Evolutionary conservation across 2,329 filamentous ascomycete genomes (phyloP).

Genomic region (Ophiocordyceps sinensis): DNA sequence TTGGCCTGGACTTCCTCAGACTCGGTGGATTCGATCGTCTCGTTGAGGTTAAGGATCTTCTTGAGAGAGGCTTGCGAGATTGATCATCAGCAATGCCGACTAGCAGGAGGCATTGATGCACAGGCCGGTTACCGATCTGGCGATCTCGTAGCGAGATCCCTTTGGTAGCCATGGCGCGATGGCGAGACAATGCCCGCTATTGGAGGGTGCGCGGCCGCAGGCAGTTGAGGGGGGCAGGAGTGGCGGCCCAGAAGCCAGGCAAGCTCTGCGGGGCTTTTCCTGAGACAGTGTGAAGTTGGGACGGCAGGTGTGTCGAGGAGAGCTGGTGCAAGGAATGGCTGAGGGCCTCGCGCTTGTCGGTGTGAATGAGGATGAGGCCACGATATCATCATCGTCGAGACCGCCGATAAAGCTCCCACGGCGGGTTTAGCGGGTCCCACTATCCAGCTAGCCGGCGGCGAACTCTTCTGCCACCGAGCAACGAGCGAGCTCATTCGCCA

Average conservation of each 20-base stretch:
- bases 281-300: too few species aligned
- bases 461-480: neutral
- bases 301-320: neutral
- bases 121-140: conserved; percentile 26
- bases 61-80: conserved; percentile 62
- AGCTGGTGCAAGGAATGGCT: neutral
- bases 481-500: conserved; percentile 3
- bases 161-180: conserved; percentile 27
- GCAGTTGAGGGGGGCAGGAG: neutral
- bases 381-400: conserved; percentile 4
- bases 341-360: neutral
- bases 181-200: neutral
- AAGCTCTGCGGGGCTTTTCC: neutral
- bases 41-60: conserved; percentile 90
- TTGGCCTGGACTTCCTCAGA: conserved; percentile 49
- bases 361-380: conserved; percentile 5
- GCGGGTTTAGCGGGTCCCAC: too few species aligned
- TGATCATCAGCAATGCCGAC: neutral
- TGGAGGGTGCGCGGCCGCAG: neutral
- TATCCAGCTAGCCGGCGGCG: neutral
- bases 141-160: conserved; percentile 33
- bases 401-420: neutral
- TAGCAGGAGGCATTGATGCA: neutral
- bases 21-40: conserved; percentile 45
- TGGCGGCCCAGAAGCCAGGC: too few species aligned